Percentiles rank a stretch among this genome's conserved stretches.
These are phyloP conservation scores for Botrytis elliptica DNA, from an alignment of 2,329 filamentous ascomycete species.

Conservation along the genomic window DNA sequence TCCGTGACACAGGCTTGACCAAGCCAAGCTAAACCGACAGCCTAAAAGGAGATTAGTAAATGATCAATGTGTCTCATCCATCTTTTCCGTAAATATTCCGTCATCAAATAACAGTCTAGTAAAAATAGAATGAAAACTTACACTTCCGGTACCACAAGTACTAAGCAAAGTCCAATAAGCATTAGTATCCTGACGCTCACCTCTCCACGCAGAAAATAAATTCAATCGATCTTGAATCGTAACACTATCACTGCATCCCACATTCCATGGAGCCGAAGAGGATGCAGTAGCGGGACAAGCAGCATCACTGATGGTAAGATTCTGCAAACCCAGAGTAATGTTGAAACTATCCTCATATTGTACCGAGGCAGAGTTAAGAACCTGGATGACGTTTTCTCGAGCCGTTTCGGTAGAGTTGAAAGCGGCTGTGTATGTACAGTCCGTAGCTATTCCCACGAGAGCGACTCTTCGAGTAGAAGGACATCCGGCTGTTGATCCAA, in stretches of 20 bases:
- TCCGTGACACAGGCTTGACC: slow-evolving; percentile 75
- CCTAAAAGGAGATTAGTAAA: slow-evolving; percentile 38
- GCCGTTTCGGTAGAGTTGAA: slow-evolving; percentile 68
- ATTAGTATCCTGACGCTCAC: slow-evolving; percentile 72
- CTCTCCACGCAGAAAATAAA: slow-evolving; percentile 86
- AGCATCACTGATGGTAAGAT: slow-evolving; percentile 73
- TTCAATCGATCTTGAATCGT: slow-evolving; percentile 78
- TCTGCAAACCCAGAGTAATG: slow-evolving; percentile 85
- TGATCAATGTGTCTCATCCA: neutral
- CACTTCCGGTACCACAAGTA: slow-evolving; percentile 68
- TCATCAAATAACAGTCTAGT: neutral
- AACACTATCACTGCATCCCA: slow-evolving; percentile 61
- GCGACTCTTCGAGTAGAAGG: slow-evolving; percentile 89
- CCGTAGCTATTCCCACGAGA: slow-evolving; percentile 85
- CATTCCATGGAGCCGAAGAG: slow-evolving; percentile 76
- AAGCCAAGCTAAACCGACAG: slow-evolving; percentile 90
- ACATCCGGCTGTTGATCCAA: slow-evolving; percentile 82
- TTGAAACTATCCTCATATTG: slow-evolving; percentile 92
- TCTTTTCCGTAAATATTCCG: neutral
- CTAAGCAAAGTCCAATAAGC: slow-evolving; percentile 88
- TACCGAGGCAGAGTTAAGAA: slow-evolving; percentile 83
- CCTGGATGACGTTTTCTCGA: slow-evolving; percentile 71
- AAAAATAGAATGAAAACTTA: neutral
- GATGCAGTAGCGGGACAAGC: slow-evolving; percentile 71
- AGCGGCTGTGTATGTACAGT: slow-evolving; percentile 78